Base-by-base conservation (phyloP, 148 eudicot genomes). In the Diospyros kaki region DNA sequence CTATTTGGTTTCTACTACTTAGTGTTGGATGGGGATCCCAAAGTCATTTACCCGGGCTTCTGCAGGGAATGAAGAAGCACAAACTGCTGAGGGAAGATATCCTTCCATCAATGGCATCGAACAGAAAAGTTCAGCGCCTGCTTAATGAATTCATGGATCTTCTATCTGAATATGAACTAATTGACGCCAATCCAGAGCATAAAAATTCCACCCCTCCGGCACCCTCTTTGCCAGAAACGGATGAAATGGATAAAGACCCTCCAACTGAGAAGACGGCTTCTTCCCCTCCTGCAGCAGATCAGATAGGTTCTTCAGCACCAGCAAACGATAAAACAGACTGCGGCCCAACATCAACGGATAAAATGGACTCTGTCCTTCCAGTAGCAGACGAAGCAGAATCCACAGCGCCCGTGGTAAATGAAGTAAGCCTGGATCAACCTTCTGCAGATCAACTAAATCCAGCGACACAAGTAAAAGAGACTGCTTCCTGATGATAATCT, bases 71-170 rank as follows among this genome's bases (percentile, higher is more conserved):
- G 94, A 85, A 86, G 58, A 95, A 95, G 83, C 99, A 92, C 83
- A 90, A 86, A 81, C 91, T 95, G 50, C 85, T 95, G 54, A 92
- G 90, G 45, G 99, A 95, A 79, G 99, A 95, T 76, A 89, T 95
- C 75, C 94, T 95, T 77, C 99, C 97, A 15, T 94, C 99, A 66
- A 83, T 90, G 87, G 99, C 99, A 17, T 92, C 99, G 64, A 95
- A 95, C 74, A 76, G 96, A 71, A 95, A 95, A 87, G 91, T 95
- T 6, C 99, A 95, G 74, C 87, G 97, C 53, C 80, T 92, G 73
- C 91, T 95, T 3, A 95, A 90, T 56, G 99, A 95, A 81, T 95
- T 90, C 82, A 90, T 90, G 94, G 97, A 92, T 82, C 89, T 92
- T 68, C 90, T 95, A 52, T 92, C 99, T n/a, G 98, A 95, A 81